These are phyloP conservation scores for Diplodia intermedia DNA, from an alignment of 2,329 filamentous ascomycete species.

Conservation along the genomic window DNA sequence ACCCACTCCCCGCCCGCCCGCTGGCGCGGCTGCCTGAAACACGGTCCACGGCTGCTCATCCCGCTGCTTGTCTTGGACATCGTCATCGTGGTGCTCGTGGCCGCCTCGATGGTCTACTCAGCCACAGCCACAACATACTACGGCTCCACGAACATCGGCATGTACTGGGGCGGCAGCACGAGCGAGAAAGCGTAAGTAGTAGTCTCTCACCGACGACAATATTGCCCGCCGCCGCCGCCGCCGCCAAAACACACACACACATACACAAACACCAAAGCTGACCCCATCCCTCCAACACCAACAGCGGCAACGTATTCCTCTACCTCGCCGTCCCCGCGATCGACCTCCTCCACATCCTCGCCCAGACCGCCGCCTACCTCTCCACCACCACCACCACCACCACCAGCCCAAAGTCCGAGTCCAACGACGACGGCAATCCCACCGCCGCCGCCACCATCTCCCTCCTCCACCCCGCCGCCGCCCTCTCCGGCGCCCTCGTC, in stretches of 20 bases:
- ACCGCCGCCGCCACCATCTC: neutral
- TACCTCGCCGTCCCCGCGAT: conserved; percentile 9
- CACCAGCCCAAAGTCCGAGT: neutral
- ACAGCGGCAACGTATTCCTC: neutral
- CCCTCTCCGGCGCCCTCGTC: conserved; percentile 5
- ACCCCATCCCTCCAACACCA: neutral
- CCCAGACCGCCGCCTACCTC: conserved; percentile 12
- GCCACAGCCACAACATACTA: neutral
- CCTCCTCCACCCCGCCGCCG: conserved; percentile 5
- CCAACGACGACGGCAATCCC: neutral
- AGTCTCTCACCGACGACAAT: too few relatives aligned
- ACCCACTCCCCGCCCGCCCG: conserved; percentile 12
- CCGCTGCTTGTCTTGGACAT: neutral
- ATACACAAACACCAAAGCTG: too few relatives aligned
- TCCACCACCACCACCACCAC: neutral
- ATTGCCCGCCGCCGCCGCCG: too few relatives aligned
- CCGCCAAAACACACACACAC: too few relatives aligned
- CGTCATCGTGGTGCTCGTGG: neutral
- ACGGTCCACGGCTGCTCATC: conserved; percentile 1
- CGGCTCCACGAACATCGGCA: neutral
- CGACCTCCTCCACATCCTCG: conserved; percentile 13
- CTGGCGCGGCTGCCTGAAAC: neutral
- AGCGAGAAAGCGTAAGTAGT: neutral
- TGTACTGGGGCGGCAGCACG: neutral
- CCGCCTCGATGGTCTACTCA: conserved; percentile 2